Base-by-base conservation (phyloP, 345 rosid species). In the Kandelia obovata region DNA sequence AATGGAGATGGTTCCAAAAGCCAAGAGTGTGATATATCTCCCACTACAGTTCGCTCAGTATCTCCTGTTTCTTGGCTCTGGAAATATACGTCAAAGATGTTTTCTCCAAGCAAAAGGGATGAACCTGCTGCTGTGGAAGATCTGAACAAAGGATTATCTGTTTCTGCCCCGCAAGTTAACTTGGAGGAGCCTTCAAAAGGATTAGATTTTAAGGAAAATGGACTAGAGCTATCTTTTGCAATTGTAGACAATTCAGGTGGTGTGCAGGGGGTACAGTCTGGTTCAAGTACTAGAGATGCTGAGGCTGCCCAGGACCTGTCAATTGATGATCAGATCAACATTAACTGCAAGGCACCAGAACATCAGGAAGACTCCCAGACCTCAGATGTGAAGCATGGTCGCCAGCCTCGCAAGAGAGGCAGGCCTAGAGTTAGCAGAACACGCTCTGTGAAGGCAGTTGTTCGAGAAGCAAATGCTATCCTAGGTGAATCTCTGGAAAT, bases 361-460 rank as follows among this genome's bases (percentile, higher is more conserved):
- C 58, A 64, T 69, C 82, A 76, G 53, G 86, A 73, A 70, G 87
- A 80, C 78, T 79, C 86, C 39, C 77, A 77, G 74, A 79, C 86
- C 67, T 86, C 87, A 77, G 78, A 72, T 64, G 35, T 77, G 51
- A 86, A 76, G 53, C 81, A 53, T 65, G 85, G 86, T 61, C 67
- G 43, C 59, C 85, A 73, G 77, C 70, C 81, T 73, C 84, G 43
- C 26, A 75, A 70, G 78, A 83, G 84, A 77, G 83, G 87, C 77
- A 84, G 77, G 78, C 64, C 86, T 47, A 85, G 85, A 77, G 73
- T 83, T 62, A 79, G 74, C 66, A 87, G 93, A 80, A 86, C 88
- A 32, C 89, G 87, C 53, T 74, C 97, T 62, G 85, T 91, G 67
- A 95, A 91, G 82, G 90, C 79, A 58, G 92, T 86, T 79, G 96